These are phyloP conservation scores for Oryza glaberrima DNA, from an alignment of 176 grass and related monocot genomes.

Conservation along the genomic window DNA sequence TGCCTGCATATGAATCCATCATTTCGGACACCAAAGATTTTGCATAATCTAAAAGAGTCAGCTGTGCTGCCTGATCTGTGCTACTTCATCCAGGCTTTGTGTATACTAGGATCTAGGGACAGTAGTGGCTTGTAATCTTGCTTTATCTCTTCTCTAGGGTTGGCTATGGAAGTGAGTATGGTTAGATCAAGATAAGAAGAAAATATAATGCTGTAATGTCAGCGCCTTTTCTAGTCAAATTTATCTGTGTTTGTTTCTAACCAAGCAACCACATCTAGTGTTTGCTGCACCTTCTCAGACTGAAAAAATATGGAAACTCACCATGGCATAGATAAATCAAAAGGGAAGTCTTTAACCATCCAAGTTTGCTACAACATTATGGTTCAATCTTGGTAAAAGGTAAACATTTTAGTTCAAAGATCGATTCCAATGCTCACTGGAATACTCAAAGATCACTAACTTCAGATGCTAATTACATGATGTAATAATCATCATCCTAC, in stretches of 20 bases:
- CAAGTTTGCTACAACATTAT: background rate
- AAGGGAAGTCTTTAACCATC: background rate
- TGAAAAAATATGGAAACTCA: background rate
- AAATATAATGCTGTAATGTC: conserved; percentile 26
- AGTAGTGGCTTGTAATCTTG: conserved; percentile 36
- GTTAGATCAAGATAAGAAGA: conserved; percentile 21
- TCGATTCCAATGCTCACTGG: background rate
- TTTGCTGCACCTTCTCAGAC: conserved; percentile 8
- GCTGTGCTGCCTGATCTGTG: conserved; percentile 26
- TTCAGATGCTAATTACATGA: background rate
- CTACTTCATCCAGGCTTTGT: conserved; percentile 15
- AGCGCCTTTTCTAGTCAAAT: background rate
- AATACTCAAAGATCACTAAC: background rate
- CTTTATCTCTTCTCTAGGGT: conserved; percentile 23
- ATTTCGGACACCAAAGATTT: background rate
- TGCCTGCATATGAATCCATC: conserved; percentile 74
- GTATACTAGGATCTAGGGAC: conserved; percentile 40
- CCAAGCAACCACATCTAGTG: background rate
- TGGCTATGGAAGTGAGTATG: conserved; percentile 29
- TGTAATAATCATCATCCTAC: conserved; percentile 5
- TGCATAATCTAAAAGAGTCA: background rate
- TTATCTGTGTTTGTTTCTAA: conserved; percentile 17
- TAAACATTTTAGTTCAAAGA: background rate
- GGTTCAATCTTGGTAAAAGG: background rate
- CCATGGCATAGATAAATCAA: background rate